A percentile compares a stretch with the other conserved stretches of the same genome.
phyloP scores from a whole-genome alignment of 2,329 filamentous ascomycete species.

The Monilinia laxa region DNA sequence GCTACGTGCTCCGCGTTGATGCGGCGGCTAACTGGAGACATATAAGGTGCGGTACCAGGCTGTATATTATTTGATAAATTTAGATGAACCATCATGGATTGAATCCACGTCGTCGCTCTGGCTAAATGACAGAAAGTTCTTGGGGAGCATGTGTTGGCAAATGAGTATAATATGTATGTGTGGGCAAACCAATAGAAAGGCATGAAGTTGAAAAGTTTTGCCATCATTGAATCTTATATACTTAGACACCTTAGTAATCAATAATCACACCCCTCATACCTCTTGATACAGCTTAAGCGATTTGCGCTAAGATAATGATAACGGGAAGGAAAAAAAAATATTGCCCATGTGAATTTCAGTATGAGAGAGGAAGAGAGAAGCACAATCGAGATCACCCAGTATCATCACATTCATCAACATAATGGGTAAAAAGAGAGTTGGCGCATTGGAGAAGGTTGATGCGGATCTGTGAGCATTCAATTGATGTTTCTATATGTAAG shows the following conservation, averaged over 20 bases:
- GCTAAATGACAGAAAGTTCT: slow-evolving; percentile 6
- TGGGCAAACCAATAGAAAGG: slow-evolving; percentile 1
- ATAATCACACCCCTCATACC: background rate
- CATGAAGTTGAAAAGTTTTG: slow-evolving; percentile 13
- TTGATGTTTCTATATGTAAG: slow-evolving; percentile 26
- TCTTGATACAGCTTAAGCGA: slow-evolving; percentile 4
- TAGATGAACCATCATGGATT: slow-evolving; percentile 14
- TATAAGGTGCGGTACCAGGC: slow-evolving; percentile 2
- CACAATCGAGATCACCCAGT: slow-evolving; percentile 10
- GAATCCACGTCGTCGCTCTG: slow-evolving; percentile 19
- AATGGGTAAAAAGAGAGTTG: slow-evolving; percentile 87
- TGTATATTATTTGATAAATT: slow-evolving; percentile 10
- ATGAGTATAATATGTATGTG: background rate
- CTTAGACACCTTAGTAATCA: background rate
- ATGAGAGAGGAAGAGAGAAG: background rate
- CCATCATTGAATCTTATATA: background rate
- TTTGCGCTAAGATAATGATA: slow-evolving; percentile 24
- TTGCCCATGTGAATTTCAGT: slow-evolving; percentile 8
- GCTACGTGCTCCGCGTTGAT: slow-evolving; percentile 21
- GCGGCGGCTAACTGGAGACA: slow-evolving; percentile 4
- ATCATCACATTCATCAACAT: slow-evolving; percentile 22
- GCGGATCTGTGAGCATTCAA: slow-evolving; percentile 67
- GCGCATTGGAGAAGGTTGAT: slow-evolving; percentile 92
- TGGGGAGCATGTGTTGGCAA: slow-evolving; percentile 20
- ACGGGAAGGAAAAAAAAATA: slow-evolving; percentile 17